A percentile compares a stretch with the other conserved stretches of the same genome.
phyloP scores from a whole-genome alignment of 306 rosid genomes.

The Acacia confusa region DNA sequence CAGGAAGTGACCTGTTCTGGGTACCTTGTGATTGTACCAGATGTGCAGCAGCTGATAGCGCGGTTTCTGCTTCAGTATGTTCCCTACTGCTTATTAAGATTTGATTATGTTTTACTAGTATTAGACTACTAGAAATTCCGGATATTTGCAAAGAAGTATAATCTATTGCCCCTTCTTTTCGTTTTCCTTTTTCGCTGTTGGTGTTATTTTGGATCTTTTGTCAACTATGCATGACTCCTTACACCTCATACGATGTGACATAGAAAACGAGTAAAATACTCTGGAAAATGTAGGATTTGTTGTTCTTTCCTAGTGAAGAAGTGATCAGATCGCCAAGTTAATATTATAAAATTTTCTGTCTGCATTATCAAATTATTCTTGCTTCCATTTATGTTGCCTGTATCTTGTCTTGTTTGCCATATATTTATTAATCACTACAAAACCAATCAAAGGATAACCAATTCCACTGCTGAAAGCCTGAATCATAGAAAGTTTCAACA shows the following conservation, averaged over 20 bases:
- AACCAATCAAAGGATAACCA: background rate
- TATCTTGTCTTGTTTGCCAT: background rate
- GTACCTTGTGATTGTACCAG: conserved; percentile 89
- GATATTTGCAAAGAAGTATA: background rate
- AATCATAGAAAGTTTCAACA: background rate
- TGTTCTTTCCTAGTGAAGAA: background rate
- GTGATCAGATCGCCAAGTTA: background rate
- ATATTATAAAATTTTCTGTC: background rate
- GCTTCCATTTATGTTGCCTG: background rate
- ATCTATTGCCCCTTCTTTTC: background rate
- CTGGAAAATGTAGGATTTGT: background rate
- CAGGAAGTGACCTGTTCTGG: conserved; percentile 95
- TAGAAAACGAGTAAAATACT: background rate
- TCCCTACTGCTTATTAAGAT: background rate
- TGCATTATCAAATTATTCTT: background rate
- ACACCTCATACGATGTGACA: background rate
- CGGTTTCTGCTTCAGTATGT: conserved; percentile 64
- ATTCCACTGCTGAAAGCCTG: background rate
- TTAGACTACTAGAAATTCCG: background rate
- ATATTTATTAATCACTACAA: background rate
- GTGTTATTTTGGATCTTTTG: background rate
- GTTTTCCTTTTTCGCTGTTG: background rate
- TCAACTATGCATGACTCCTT: background rate
- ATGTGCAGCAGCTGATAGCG: conserved; percentile 66
- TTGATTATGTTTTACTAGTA: background rate